A percentile compares a stretch with the other conserved stretches of the same genome.
phyloP scores from a whole-genome alignment of 495 filamentous ascomycete species.

The Annulohypoxylon moriforme region DNA sequence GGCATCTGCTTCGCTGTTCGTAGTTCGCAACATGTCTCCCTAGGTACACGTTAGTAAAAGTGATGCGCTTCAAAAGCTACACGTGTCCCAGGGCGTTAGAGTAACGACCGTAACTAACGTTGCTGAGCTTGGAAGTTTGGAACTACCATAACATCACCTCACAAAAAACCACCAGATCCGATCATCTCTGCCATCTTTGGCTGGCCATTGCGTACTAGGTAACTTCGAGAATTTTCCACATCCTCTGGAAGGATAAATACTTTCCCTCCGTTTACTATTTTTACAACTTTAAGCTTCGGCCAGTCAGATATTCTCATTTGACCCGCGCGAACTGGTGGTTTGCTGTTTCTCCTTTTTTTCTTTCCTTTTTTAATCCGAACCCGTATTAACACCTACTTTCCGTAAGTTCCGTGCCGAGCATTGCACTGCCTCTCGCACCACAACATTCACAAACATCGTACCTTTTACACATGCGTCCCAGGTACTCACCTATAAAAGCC shows the following conservation, averaged over 20 bases:
- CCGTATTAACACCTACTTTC: neutral
- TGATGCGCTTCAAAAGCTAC: slow-evolving; percentile 23
- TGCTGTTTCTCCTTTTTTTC: slow-evolving; percentile 4
- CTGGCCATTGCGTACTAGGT: slow-evolving; percentile 36
- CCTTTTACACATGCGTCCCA: slow-evolving; percentile 15
- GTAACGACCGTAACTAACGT: neutral
- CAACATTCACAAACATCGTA: neutral
- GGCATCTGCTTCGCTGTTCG: neutral
- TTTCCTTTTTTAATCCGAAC: neutral
- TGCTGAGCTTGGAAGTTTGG: neutral
- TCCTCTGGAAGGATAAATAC: slow-evolving; percentile 25
- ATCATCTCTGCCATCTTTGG: slow-evolving; percentile 5
- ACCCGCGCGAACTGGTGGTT: slow-evolving; percentile 1
- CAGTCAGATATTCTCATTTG: neutral
- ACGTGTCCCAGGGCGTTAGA: slow-evolving; percentile 14
- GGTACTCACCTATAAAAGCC: neutral
- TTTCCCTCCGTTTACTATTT: slow-evolving; percentile 6
- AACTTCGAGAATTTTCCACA: slow-evolving; percentile 1
- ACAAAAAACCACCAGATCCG: slow-evolving; percentile 9
- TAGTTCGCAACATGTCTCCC: neutral
- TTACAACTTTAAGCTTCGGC: slow-evolving; percentile 19
- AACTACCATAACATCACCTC: slow-evolving; percentile 13
- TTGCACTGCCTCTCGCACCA: slow-evolving; percentile 13
- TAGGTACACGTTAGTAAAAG: slow-evolving; percentile 1
- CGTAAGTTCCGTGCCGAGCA: neutral